These are phyloP conservation scores for Cylindrodendrum hubeiense DNA, from an alignment of 2,329 filamentous ascomycete species.

Conservation along the genomic window DNA sequence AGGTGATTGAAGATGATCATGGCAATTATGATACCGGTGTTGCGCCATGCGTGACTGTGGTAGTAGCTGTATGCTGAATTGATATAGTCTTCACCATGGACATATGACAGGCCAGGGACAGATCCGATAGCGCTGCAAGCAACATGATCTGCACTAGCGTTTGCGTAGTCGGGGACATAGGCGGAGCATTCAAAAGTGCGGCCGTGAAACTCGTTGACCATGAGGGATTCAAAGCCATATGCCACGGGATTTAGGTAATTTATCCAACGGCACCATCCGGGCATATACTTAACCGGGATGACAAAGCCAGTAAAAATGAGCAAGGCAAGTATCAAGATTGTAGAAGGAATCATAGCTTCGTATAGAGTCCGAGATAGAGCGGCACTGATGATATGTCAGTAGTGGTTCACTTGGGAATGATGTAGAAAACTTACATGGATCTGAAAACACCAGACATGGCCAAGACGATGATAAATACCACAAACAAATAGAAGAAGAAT, in stretches of 20 bases:
- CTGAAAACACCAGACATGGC: constrained; percentile 72
- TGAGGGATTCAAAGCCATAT: constrained; percentile 74
- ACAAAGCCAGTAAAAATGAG: constrained; percentile 61
- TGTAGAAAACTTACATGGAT: constrained; percentile 49
- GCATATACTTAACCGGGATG: constrained; percentile 60
- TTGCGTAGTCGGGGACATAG: constrained; percentile 22
- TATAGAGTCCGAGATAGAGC: constrained; percentile 7
- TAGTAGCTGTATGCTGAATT: constrained; percentile 58
- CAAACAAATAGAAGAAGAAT: constrained; percentile 59
- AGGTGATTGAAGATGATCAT: constrained; percentile 60
- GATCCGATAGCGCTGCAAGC: constrained; percentile 17
- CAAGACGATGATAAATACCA: constrained; percentile 64
- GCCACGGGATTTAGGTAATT: constrained; percentile 73
- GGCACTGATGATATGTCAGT: background rate
- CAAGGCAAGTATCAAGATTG: constrained; percentile 48
- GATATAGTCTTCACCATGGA: constrained; percentile 60
- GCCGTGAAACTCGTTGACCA: constrained; percentile 72
- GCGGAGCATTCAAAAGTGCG: constrained; percentile 34
- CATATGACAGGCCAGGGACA: constrained; percentile 33
- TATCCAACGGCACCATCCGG: constrained; percentile 75
- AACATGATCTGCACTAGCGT: background rate
- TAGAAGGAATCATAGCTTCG: constrained; percentile 53
- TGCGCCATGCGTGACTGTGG: constrained; percentile 62
- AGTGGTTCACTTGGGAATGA: background rate
- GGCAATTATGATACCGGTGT: constrained; percentile 66